phyloP scores from a whole-genome alignment of 805 yeast genomes.

The Nakazawaea pomicola region DNA sequence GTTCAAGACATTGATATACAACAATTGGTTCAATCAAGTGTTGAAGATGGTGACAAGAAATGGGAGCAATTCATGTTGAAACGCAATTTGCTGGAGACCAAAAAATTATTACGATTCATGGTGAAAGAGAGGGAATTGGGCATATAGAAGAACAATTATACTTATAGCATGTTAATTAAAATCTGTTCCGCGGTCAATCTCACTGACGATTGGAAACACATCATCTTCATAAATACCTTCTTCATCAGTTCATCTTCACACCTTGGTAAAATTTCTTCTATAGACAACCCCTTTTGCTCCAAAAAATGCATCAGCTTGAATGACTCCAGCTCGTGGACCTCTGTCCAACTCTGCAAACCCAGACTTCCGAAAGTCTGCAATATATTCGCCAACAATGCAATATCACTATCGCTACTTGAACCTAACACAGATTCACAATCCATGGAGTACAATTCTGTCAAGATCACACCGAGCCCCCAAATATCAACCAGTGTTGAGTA shows the following conservation, averaged over 20 bases:
- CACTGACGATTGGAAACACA: slow-evolving; percentile 32
- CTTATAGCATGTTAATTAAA: too few species aligned
- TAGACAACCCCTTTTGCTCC: slow-evolving; percentile 18
- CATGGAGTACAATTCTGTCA: slow-evolving; percentile 45
- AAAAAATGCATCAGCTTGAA: slow-evolving; percentile 29
- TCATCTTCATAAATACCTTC: slow-evolving; percentile 36
- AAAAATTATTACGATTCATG: slow-evolving; percentile 6
- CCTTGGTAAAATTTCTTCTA: slow-evolving; percentile 30
- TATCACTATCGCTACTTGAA: slow-evolving; percentile 43
- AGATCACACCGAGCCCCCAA: slow-evolving; percentile 66
- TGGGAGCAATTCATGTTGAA: background rate
- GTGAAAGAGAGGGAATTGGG: slow-evolving; percentile 4
- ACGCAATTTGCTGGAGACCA: background rate
- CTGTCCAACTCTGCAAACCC: slow-evolving; percentile 35
- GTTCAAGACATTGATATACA: too few species aligned
- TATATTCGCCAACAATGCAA: slow-evolving; percentile 50
- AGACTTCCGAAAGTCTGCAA: slow-evolving; percentile 65
- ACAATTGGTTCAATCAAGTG: too few species aligned
- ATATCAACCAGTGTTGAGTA: slow-evolving; percentile 58
- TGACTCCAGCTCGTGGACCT: slow-evolving; percentile 31
- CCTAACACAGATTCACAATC: slow-evolving; percentile 32
- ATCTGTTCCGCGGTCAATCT: slow-evolving; percentile 28
- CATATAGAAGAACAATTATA: too few species aligned
- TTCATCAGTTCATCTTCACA: slow-evolving; percentile 17
- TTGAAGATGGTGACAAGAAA: background rate